Evolutionary conservation across 495 filamentous ascomycete genomes (phyloP), one percentile per base, ranked within the genome.

Genomic region (Xylaria grammica): DNA sequence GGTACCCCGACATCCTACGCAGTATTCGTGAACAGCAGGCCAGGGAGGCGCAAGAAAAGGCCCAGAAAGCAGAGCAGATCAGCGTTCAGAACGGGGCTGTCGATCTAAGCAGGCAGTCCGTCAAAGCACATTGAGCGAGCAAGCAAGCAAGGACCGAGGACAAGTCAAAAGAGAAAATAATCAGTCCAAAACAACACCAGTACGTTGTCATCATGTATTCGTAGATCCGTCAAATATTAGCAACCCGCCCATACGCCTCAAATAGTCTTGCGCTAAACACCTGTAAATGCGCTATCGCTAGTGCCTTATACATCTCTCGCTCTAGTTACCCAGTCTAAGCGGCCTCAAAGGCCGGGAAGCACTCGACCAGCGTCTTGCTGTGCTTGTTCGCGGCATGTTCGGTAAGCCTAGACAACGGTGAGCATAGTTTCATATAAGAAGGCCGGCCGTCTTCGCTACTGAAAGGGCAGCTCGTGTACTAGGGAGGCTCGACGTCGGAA

Each of bases 1-100:
- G 92, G 90, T 94, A 92, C 74, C 90, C 90, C 0, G 88, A 93
- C 27, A 80, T 94, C 26, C 77, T 91, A 65, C 63, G 57, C 51
- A 75, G 75, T 50, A 72, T 85, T 24, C 74, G 80, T 49, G 82
- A 77, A 70, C 74, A 81, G 71, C 79, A 84, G 72, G 74, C 72
- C 40, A 63, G 54, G 53, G 67, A 79, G 63, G 66, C 66, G 65
- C 65, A 72, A 60, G 59, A 68, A 48, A 69, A 62, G 65, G 46
- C 58, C 56, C 60, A 67, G 55, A 71, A 66, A 62, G 68, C 62
- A 30, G 69, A 65, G 60, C 38, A 57, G 29, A 56, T 65, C 24
- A 36, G 55, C 36, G 52, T n/a, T 29, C 53, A 54, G 19, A 68
- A 72, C 22, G 74, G 74, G 50, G 70, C 44, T 20, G 62, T 57